Conservation (phyloP, 1,284 basidiomycete species). For the Boletus sp. region DNA sequence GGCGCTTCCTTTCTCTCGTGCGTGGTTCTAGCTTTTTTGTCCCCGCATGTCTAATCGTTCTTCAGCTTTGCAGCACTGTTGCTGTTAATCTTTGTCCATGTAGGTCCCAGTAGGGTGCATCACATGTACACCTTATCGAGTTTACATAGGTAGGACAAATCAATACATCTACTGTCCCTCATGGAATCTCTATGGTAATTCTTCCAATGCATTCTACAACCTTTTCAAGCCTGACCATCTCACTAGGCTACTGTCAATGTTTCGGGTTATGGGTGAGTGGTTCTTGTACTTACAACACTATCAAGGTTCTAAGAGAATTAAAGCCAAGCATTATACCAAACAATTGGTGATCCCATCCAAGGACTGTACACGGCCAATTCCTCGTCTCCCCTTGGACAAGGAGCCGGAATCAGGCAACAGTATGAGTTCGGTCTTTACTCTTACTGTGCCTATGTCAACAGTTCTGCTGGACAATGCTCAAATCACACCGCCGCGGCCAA, state of each 20-base stretch:
- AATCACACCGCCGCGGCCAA: slow-evolving; percentile 56
- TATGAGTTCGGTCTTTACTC: slow-evolving; percentile 79
- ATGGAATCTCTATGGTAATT: slow-evolving; percentile 68
- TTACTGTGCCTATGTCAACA: slow-evolving; percentile 68
- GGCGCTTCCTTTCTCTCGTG: slow-evolving; percentile 67
- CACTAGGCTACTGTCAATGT: slow-evolving; percentile 65
- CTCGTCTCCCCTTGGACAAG: slow-evolving; percentile 55
- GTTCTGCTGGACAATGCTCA: slow-evolving; percentile 60
- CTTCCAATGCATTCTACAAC: not conserved
- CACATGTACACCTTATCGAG: slow-evolving; percentile 34
- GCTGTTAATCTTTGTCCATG: slow-evolving; percentile 77
- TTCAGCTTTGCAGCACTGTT: slow-evolving; percentile 61
- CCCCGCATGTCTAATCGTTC: slow-evolving; percentile 24
- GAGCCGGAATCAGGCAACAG: slow-evolving; percentile 61
- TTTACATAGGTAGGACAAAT: slow-evolving; percentile 71
- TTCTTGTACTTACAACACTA: slow-evolving; percentile 2
- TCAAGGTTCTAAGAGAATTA: slow-evolving; percentile 12
- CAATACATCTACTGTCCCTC: slow-evolving; percentile 69
- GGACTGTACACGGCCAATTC: slow-evolving; percentile 70
- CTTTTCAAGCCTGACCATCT: slow-evolving; percentile 16
- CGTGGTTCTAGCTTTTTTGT: slow-evolving; percentile 30
- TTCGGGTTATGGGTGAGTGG: slow-evolving; percentile 62
- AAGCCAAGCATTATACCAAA: slow-evolving; percentile 51
- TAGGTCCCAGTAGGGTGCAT: slow-evolving; percentile 37
- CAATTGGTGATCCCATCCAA: slow-evolving; percentile 57